Conservation (phyloP, 805 yeast species). For the Vanderwaltozyma verrucispora region DNA sequence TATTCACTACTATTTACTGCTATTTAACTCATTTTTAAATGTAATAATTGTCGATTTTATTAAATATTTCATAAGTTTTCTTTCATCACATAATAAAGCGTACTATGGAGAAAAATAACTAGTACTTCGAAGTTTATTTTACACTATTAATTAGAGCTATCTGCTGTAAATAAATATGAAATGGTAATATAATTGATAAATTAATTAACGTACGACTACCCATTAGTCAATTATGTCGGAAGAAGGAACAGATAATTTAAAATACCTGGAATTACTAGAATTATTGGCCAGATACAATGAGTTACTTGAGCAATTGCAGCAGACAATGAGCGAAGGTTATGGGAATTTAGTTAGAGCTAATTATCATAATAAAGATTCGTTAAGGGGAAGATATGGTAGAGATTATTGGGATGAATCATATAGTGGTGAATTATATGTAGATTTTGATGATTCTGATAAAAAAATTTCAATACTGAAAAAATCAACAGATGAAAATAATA, state of each 20-base stretch:
- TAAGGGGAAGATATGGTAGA: conserved; percentile 24
- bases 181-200: too few species aligned
- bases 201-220: too few species aligned
- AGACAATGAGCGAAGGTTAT: conserved; percentile 17
- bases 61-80: too few species aligned
- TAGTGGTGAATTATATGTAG: conserved; percentile 14
- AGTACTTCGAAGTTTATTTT: too few species aligned
- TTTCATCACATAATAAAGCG: too few species aligned
- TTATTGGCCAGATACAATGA: conserved; percentile 17
- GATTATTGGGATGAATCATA: conserved; percentile 26
- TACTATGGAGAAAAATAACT: too few species aligned
- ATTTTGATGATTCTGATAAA: conserved; percentile 1
- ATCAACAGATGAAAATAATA: conserved; percentile 4
- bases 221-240: background rate
- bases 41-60: too few species aligned
- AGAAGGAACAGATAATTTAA: background rate
- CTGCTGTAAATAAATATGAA: too few species aligned
- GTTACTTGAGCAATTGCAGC: conserved; percentile 21
- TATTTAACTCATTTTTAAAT: too few species aligned
- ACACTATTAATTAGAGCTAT: too few species aligned
- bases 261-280: conserved; percentile 10
- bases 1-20: background rate
- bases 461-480: background rate
- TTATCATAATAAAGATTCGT: conserved; percentile 23
- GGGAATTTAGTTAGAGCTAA: conserved; percentile 23